phyloP scores from a whole-genome alignment of 139 green algal species.

The Tetraselmis chui region DNA sequence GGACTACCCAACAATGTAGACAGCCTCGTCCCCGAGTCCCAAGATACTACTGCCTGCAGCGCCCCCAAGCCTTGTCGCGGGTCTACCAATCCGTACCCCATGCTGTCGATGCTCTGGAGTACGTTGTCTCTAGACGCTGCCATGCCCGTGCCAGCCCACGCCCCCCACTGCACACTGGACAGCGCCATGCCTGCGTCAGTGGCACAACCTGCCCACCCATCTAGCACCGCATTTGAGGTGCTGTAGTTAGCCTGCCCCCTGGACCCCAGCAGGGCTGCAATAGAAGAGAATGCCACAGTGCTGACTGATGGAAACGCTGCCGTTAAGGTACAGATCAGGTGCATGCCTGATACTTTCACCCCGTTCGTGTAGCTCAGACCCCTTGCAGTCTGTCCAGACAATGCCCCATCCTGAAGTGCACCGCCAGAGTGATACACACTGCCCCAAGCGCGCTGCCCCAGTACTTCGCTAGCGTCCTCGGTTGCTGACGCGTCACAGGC shows the following conservation, averaged over 20 bases:
- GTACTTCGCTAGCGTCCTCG: neutral
- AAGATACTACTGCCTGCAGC: neutral
- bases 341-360: neutral
- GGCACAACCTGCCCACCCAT: constrained; percentile 24
- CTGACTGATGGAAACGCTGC: neutral
- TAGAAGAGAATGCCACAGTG: constrained; percentile 70
- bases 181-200: constrained; percentile 11
- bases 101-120: neutral
- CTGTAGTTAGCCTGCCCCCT: constrained; percentile 74
- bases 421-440: neutral
- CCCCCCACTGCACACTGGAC: constrained; percentile 41
- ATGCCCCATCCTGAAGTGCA: neutral
- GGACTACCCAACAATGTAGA: neutral
- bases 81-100: neutral
- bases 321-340: neutral
- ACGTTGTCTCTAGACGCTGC: constrained; percentile 19
- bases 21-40: neutral
- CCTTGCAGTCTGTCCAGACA: neutral
- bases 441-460: neutral
- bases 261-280: constrained; percentile 68
- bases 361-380: neutral
- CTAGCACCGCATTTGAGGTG: constrained; percentile 65
- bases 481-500: neutral
- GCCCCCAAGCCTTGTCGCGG: neutral
- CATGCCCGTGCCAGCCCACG: constrained; percentile 39